Base-by-base conservation (phyloP, 2,329 filamentous ascomycete species). In the Fulvia fulva region DNA sequence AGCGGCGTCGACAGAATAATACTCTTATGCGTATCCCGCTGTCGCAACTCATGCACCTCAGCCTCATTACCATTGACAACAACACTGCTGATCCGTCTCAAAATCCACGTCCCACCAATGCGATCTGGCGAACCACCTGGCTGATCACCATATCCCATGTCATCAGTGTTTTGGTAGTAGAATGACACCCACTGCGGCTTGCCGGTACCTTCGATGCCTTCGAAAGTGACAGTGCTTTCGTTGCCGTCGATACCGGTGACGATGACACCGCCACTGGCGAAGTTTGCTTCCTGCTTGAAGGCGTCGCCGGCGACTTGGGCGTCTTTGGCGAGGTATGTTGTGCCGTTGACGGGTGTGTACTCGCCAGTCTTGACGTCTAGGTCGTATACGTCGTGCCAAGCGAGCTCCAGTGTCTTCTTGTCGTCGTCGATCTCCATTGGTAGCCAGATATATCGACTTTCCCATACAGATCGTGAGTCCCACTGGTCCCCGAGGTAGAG, bases 401-500 rank as follows among this genome's bases (percentile, higher is more conserved):
- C 74, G 0, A 83, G 56, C 2, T 76, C 65, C 2, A 84, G 74
- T 0, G 75, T 76, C 60, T 82, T 82, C 65, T 78, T 79, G 0
- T 74, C 64, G 57, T 84, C 81, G 57, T 83, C 77, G 44, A 83
- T 81, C 0, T 74, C 71, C 6, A 83, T 71, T 0, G 81, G 81
- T 0, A 84, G 74, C 81, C 81, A 84, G 62, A 83, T 83, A 63
- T 83, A 83, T 5, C 81, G 74, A 56, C 76, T 80, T 59, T 84
- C 81, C 81, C 81, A 83, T 0, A 83, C 71, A 0, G 80, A 81
- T 65, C 82, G 82, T 0, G 75, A 77, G 0, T 83, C 71, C 86
- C 86, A 89, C 16, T 86, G 81, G 70, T 89, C 86, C 16, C 87
- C 86, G 73, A 88, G 80, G 71, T 87, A 89, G 62, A 87, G 79